Conservation (phyloP, 2,329 filamentous ascomycete genomes). For the Aspergillus tubingensis region DNA sequence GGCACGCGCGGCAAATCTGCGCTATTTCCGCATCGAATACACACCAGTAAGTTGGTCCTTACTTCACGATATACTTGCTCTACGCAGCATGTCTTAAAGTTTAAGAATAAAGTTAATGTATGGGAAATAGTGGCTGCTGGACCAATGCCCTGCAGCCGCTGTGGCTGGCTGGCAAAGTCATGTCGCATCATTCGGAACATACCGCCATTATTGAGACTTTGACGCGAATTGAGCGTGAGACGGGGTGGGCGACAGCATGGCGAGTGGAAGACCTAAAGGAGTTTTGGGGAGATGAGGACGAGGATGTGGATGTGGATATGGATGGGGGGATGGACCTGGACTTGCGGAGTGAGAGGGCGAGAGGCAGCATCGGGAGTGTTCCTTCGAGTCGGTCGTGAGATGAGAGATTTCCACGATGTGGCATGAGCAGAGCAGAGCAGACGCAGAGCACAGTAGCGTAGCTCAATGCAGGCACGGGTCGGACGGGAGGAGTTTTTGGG, state of each 20-base stretch:
- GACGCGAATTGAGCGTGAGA: conserved; percentile 54
- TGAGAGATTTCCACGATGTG: background rate
- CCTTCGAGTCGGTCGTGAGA: background rate
- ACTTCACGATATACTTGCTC: too few species aligned
- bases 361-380: background rate
- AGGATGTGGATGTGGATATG: conserved; percentile 11
- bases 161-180: conserved; percentile 51
- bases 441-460: too few species aligned
- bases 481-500: too few species aligned
- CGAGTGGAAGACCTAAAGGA: conserved; percentile 54
- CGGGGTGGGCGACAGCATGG: conserved; percentile 58
- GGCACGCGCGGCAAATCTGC: conserved; percentile 52
- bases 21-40: conserved; percentile 49
- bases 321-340: conserved; percentile 6
- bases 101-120: background rate
- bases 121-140: conserved; percentile 40
- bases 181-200: conserved; percentile 49
- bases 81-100: background rate
- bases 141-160: conserved; percentile 51
- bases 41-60: conserved; percentile 36
- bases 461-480: too few species aligned
- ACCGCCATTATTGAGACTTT: conserved; percentile 51
- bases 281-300: conserved; percentile 51
- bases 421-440: too few species aligned
- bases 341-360: background rate